Conservation (phyloP, 306 rosid genomes). For the Corylus americana region DNA sequence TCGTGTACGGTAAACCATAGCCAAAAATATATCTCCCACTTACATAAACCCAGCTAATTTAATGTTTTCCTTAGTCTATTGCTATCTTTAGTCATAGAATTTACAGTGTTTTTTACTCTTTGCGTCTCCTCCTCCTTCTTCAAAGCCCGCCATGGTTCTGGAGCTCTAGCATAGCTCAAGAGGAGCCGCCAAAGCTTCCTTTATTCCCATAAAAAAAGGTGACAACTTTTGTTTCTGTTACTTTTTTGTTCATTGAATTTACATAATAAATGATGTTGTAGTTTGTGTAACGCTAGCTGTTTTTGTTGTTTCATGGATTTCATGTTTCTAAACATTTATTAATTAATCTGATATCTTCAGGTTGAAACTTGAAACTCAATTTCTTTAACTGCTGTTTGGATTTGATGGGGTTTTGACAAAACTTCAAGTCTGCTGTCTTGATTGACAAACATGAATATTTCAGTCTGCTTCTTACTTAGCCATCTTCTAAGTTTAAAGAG, state of each 20-base stretch:
- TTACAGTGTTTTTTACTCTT: background rate
- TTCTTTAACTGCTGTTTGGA: background rate
- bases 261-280: background rate
- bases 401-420: background rate
- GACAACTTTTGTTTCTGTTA: background rate
- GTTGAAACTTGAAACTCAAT: background rate
- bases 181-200: background rate
- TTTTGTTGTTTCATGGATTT: background rate
- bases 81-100: background rate
- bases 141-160: background rate
- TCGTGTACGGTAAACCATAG: constrained; percentile 1
- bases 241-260: constrained; percentile 3
- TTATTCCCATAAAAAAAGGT: background rate
- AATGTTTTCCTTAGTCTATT: background rate
- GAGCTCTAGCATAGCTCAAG: background rate
- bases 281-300: background rate
- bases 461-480: background rate
- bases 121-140: background rate
- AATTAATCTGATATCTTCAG: background rate
- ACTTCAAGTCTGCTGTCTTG: background rate
- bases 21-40: background rate
- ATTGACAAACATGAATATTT: background rate
- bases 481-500: background rate
- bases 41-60: background rate
- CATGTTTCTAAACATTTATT: background rate